Percentiles rank a stretch among this genome's conserved stretches.
Conservation (phyloP, 805 yeast species). For the Saccharomycopsis schoenii region DNA sequence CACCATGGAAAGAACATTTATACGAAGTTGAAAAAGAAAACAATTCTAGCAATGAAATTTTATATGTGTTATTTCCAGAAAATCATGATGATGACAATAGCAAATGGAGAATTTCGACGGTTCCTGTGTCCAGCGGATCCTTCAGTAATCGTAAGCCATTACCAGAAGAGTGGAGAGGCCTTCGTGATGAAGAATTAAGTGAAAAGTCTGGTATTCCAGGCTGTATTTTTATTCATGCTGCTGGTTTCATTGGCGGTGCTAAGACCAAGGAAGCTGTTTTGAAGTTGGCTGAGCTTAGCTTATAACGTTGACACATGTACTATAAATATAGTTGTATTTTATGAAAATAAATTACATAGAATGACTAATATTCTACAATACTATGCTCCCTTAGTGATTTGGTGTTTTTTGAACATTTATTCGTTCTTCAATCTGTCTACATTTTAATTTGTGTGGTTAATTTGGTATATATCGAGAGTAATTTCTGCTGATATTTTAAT, state of each 20-base stretch:
- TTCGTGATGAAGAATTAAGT: conserved; percentile 77
- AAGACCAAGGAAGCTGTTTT: conserved; percentile 69
- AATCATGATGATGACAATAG: conserved; percentile 44
- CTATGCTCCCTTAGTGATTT: too few relatives aligned
- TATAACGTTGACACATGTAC: neutral
- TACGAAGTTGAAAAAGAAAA: conserved; percentile 59
- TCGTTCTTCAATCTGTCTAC: too few relatives aligned
- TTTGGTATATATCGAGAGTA: too few relatives aligned
- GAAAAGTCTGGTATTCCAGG: conserved; percentile 71
- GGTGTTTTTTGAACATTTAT: too few relatives aligned
- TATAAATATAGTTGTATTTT: too few relatives aligned
- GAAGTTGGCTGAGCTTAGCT: conserved; percentile 44
- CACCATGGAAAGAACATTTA: conserved; percentile 95
- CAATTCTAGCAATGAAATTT: conserved; percentile 42
- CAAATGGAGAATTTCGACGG: conserved; percentile 85
- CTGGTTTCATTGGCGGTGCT: conserved; percentile 96
- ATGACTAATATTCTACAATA: too few relatives aligned
- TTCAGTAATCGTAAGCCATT: conserved; percentile 81
- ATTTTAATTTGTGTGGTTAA: too few relatives aligned
- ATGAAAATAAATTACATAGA: too few relatives aligned
- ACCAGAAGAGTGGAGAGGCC: conserved; percentile 92
- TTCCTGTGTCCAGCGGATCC: conserved; percentile 66
- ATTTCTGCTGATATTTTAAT: too few relatives aligned
- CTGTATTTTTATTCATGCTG: conserved; percentile 88
- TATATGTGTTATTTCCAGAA: conserved; percentile 64